Evolutionary conservation across 495 filamentous ascomycete species (phyloP).

Genomic region (Aspergillus hancockii): DNA sequence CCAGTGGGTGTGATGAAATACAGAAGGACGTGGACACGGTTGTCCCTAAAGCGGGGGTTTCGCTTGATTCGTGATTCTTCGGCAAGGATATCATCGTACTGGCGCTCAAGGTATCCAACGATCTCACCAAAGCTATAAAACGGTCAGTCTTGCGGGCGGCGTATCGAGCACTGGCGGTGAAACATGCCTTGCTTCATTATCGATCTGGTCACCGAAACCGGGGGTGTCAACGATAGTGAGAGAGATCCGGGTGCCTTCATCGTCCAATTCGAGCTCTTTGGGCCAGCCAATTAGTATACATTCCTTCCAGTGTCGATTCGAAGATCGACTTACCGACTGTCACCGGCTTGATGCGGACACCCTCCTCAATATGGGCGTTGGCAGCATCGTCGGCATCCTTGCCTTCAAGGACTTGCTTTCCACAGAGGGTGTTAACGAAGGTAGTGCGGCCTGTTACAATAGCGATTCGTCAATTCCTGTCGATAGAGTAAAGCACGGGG

Average conservation of each 20-base stretch:
- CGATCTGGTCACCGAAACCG: conserved; percentile 97
- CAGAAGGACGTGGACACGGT: conserved; percentile 94
- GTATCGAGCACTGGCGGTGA: conserved; percentile 6
- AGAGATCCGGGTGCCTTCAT: conserved; percentile 97
- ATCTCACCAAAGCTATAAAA: conserved; percentile 85
- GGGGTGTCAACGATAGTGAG: conserved; percentile 98
- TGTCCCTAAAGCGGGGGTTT: conserved; percentile 98
- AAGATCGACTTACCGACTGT: conserved; percentile 77
- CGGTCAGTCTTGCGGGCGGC: conserved; percentile 28
- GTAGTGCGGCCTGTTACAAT: conserved; percentile 79
- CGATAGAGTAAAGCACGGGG: conserved; percentile 6
- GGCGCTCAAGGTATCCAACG: conserved; percentile 93
- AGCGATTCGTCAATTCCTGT: conserved; percentile 33
- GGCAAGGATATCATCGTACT: conserved; percentile 98
- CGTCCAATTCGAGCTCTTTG: conserved; percentile 92
- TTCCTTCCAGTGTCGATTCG: not conserved
- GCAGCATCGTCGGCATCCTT: conserved; percentile 89
- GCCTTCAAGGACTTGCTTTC: conserved; percentile 82
- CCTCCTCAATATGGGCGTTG: conserved; percentile 90
- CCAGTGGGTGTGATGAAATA: conserved; percentile 99
- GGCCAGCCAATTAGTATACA: not conserved
- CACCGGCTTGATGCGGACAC: conserved; percentile 95
- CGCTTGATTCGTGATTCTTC: conserved; percentile 99
- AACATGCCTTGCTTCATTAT: conserved; percentile 93
- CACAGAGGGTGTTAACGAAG: conserved; percentile 98